Conservation (phyloP, 2,329 filamentous ascomycete species). For the Trichoderma pleuroti region DNA sequence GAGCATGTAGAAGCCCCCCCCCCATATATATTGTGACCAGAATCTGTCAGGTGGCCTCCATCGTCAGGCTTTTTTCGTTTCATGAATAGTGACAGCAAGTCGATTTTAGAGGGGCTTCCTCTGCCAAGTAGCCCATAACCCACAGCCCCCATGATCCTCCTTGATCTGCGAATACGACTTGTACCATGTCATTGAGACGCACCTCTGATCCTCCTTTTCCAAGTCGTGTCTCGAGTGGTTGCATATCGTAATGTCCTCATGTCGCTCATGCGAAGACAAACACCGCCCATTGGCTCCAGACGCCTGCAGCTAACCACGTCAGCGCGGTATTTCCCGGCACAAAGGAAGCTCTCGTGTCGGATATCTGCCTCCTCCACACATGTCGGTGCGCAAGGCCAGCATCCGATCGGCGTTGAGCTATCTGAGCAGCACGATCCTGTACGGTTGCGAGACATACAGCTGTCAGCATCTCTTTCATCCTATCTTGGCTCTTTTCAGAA, state of each 20-base stretch:
- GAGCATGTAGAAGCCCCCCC: neutral
- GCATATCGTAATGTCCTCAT: slow-evolving; percentile 12
- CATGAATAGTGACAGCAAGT: neutral
- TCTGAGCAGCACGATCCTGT: slow-evolving; percentile 19
- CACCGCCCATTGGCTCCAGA: neutral
- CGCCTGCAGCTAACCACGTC: slow-evolving; percentile 12
- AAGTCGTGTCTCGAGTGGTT: slow-evolving; percentile 20
- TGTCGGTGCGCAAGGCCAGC: neutral
- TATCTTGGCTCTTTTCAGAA: neutral
- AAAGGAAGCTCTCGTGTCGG: neutral
- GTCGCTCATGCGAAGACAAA: neutral
- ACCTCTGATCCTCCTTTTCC: neutral
- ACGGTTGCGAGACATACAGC: slow-evolving; percentile 22
- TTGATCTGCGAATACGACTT: neutral
- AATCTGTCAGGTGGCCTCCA: neutral
- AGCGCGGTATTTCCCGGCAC: slow-evolving; percentile 16
- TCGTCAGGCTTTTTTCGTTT: neutral
- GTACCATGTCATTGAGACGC: slow-evolving; percentile 8
- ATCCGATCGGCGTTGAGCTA: slow-evolving; percentile 11
- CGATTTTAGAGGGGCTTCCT: neutral
- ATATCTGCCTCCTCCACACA: slow-evolving; percentile 16
- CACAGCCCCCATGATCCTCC: neutral
- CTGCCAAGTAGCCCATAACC: neutral
- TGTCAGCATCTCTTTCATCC: slow-evolving; percentile 20
- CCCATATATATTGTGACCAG: neutral